Base-by-base conservation (phyloP, 345 rosid genomes). In the Viola odorata region DNA sequence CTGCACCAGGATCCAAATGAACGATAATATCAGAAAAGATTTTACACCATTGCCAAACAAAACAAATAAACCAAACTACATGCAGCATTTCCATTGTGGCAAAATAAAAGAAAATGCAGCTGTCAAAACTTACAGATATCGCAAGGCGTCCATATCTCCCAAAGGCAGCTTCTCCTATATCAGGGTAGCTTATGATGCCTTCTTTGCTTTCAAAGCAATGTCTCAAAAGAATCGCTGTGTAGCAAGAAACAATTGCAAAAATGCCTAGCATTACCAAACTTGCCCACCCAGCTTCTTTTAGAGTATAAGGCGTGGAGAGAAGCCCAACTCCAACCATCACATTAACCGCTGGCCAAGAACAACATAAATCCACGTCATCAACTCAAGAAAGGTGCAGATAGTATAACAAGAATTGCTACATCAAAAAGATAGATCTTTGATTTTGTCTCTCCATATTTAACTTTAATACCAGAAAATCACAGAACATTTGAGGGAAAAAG, bases 321-420 rank as follows among this genome's bases (percentile, higher is more conserved):
- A 92, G 79, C 61, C 97, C 99, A 63, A 89, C 87, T 75, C 99
- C 96, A 70, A 81, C 96, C 99, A 92, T 73, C 36, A 90, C 86
- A 75, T 92, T 92, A 8, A 90, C 44, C 36, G 78, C 96, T 92
- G 85, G 9, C 70, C 23, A 64, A 48, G 60, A 57, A 57, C 53
- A 49, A 66, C n/a, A 17, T 2, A 13, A 4, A 17, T 15, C 2
- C 13, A 37, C 23, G 14, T 5, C 38, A 38, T 63, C n/a, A 58
- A 41, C 50, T 13, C 4, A 12, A 54, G 3, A 41, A 14, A 55
- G 12, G 45, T 32, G 13, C 37, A 37, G 15, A 14, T 8, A 37
- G 2, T 9, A 7, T 47, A 4, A 12, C 11, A 47, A 4, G 13
- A 10, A 47, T 47, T 47, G 13, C 11, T 11, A 12, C 4, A 7